Evolutionary conservation across 2,329 filamentous ascomycete genomes (phyloP).

Genomic region (Aaosphaeria arxii): DNA sequence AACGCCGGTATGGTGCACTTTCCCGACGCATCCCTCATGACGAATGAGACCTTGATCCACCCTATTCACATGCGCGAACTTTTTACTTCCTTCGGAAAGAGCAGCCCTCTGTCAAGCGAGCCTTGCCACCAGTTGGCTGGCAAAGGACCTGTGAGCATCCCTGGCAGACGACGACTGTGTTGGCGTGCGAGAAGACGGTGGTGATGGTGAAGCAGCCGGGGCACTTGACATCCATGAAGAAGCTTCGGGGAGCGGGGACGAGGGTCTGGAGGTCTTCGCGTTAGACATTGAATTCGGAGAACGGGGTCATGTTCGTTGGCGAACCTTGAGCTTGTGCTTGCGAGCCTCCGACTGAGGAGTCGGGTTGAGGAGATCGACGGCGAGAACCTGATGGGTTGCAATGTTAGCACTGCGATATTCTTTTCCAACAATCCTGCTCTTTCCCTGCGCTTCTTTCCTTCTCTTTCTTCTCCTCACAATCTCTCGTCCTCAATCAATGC

Average conservation of each 20-base stretch:
- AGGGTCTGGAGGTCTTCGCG: conserved; percentile 92
- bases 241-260: conserved; percentile 93
- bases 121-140: conserved; percentile 99
- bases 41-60: too few species aligned
- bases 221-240: conserved; percentile 99
- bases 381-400: conserved; percentile 75
- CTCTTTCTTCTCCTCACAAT: too few species aligned
- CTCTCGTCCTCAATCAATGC: too few species aligned
- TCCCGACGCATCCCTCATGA: too few species aligned
- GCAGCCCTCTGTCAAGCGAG: conserved; percentile 98
- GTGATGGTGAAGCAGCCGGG: conserved; percentile 99
- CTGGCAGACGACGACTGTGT: conserved; percentile 99
- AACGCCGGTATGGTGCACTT: too few species aligned
- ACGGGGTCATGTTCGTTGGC: too few species aligned
- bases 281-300: too few species aligned
- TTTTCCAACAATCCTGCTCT: too few species aligned
- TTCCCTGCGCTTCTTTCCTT: too few species aligned
- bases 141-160: conserved; percentile 99
- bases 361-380: conserved; percentile 99
- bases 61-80: too few species aligned
- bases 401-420: too few species aligned
- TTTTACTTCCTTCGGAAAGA: conserved; percentile 99
- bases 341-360: conserved; percentile 52
- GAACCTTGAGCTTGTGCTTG: too few species aligned
- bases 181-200: conserved; percentile 99